Evolutionary conservation across 2,329 filamentous ascomycete genomes (phyloP).

Genomic region (Calonectria montana): DNA sequence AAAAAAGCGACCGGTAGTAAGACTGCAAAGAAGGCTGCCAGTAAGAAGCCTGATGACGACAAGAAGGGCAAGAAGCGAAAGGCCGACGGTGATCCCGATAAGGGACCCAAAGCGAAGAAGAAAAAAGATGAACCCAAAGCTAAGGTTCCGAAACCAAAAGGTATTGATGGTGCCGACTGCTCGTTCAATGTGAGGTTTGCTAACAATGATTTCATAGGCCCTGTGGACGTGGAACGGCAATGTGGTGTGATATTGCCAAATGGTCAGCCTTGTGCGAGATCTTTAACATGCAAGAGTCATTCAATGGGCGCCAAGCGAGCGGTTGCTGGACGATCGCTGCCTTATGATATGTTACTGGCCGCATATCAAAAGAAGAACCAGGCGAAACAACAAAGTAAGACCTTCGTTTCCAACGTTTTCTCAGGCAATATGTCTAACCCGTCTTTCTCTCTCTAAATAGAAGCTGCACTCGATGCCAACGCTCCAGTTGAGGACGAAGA

Average conservation of each 20-base stretch:
- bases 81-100: constrained; percentile 80
- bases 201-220: constrained; percentile 60
- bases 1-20: constrained; percentile 58
- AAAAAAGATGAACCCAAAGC: constrained; percentile 93
- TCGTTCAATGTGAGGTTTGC: constrained; percentile 4
- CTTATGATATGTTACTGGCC: constrained; percentile 91
- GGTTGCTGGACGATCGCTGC: constrained; percentile 86
- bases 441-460: constrained; percentile 56
- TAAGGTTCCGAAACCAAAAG: constrained; percentile 87
- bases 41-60: constrained; percentile 75
- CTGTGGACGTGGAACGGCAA: constrained; percentile 93
- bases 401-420: constrained; percentile 2
- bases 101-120: constrained; percentile 89
- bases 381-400: constrained; percentile 93
- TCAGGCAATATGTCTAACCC: constrained; percentile 31
- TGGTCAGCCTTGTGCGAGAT: constrained; percentile 87
- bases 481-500: constrained; percentile 89
- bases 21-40: constrained; percentile 70
- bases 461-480: constrained; percentile 94
- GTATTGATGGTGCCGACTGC: constrained; percentile 48
- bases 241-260: constrained; percentile 90
- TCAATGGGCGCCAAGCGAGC: constrained; percentile 94
- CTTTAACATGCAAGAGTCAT: constrained; percentile 93
- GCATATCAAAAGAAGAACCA: constrained; percentile 98
- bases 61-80: constrained; percentile 83